Conservation (phyloP, 768 basidiomycete genomes). For the Serendipita sp. region DNA sequence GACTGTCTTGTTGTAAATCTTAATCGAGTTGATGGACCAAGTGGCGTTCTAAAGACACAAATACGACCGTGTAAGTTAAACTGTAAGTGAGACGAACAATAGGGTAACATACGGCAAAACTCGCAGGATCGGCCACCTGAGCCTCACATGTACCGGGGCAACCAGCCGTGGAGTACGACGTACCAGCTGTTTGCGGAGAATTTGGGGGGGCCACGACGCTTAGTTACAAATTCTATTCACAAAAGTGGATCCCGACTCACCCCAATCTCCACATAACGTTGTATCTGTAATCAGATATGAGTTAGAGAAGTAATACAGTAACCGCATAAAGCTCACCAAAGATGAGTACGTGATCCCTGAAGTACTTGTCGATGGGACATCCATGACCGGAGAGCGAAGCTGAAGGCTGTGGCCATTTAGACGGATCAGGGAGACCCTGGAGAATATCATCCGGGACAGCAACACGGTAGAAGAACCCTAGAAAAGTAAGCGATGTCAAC, state of each 20-base stretch:
- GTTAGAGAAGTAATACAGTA: neutral
- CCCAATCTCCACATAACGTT: neutral
- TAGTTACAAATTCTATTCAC: too few relatives aligned
- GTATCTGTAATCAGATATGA: neutral
- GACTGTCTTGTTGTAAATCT: constrained; percentile 48
- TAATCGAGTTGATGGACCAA: constrained; percentile 66
- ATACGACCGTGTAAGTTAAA: too few relatives aligned
- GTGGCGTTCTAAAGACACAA: constrained; percentile 49
- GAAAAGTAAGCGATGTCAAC: neutral
- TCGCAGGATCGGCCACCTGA: constrained; percentile 46
- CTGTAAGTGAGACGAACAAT: constrained; percentile 6
- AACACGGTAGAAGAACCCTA: constrained; percentile 73
- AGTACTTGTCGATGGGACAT: constrained; percentile 45
- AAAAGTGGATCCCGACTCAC: too few relatives aligned
- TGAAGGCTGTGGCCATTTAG: constrained; percentile 51
- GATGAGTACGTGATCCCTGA: constrained; percentile 54
- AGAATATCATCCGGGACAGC: constrained; percentile 55
- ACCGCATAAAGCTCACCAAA: constrained; percentile 39
- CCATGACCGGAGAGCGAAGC: constrained; percentile 37
- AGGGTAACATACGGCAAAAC: constrained; percentile 43
- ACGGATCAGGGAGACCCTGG: constrained; percentile 45
- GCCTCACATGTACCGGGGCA: constrained; percentile 66
- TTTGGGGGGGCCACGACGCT: too few relatives aligned
- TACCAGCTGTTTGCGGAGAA: too few relatives aligned
- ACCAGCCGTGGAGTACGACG: constrained; percentile 16